Conservation (phyloP, 345 rosid species). For the Bruguiera sexangula region DNA sequence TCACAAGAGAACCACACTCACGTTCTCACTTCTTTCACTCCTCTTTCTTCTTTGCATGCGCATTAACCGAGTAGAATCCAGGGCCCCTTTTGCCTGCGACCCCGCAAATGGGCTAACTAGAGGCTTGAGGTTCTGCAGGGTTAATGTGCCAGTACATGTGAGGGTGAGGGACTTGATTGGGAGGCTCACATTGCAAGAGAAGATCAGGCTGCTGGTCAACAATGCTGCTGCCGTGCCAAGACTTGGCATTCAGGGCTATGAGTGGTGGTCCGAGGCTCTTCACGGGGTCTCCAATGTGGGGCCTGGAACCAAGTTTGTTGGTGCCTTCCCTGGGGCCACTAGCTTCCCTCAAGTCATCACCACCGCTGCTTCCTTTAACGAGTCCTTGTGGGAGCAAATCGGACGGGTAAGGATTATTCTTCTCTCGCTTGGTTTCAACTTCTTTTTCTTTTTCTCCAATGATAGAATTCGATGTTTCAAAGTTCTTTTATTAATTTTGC, state of each 20-base stretch:
- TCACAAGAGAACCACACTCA: background rate
- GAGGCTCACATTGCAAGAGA: conserved; percentile 31
- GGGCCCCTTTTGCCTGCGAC: conserved; percentile 33
- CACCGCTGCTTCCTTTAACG: conserved; percentile 32
- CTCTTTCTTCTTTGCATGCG: background rate
- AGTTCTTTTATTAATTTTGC: no score
- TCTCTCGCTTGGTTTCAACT: background rate
- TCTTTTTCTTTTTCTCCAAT: no score
- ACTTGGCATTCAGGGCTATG: conserved; percentile 33
- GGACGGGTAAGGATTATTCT: conserved; percentile 27
- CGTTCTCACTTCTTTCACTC: background rate
- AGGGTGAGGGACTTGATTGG: conserved; percentile 27
- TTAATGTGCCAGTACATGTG: conserved; percentile 17
- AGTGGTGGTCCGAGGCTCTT: conserved; percentile 42
- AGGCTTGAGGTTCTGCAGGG: conserved; percentile 20
- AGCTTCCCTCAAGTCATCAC: conserved; percentile 38
- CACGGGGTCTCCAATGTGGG: conserved; percentile 36
- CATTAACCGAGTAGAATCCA: background rate
- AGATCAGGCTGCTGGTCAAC: conserved; percentile 28
- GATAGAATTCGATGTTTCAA: no score
- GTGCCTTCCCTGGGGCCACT: conserved; percentile 31
- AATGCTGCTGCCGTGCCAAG: conserved; percentile 29
- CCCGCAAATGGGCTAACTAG: conserved; percentile 16
- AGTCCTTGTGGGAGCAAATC: conserved; percentile 32
- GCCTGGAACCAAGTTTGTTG: conserved; percentile 26